Conservation (phyloP, 129 eudicot genomes). For the Tanacetum coccineum region DNA sequence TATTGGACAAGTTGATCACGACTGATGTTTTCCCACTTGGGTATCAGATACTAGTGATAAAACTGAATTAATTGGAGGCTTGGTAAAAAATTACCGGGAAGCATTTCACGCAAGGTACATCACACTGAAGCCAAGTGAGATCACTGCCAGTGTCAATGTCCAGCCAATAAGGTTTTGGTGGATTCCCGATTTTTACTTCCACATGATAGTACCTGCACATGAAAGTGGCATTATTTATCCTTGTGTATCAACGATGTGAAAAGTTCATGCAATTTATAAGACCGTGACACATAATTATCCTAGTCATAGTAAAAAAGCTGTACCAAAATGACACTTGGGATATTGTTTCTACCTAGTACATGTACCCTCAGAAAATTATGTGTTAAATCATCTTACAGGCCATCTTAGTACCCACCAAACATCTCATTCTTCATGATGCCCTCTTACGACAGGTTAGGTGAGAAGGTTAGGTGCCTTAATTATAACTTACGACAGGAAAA, state of each 20-base stretch:
- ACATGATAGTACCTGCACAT: conserved; percentile 63
- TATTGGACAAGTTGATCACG: too few relatives aligned
- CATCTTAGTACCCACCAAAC: too few relatives aligned
- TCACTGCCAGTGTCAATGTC: conserved; percentile 88
- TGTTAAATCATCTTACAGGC: too few relatives aligned
- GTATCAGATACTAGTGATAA: neutral
- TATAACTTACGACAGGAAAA: too few relatives aligned
- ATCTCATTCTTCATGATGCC: too few relatives aligned
- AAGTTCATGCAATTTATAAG: neutral
- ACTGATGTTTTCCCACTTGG: neutral
- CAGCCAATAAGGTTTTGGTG: conserved; percentile 61
- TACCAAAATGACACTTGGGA: too few relatives aligned
- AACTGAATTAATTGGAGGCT: neutral
- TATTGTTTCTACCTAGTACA: too few relatives aligned
- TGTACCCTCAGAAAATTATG: too few relatives aligned
- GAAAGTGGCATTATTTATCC: neutral
- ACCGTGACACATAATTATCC: neutral
- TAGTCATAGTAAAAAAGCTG: neutral
- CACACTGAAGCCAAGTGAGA: conserved; percentile 90
- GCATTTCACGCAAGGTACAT: conserved; percentile 66
- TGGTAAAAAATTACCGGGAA: conserved; percentile 35
- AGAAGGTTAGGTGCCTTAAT: too few relatives aligned
- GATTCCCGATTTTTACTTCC: conserved; percentile 52
- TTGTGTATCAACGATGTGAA: too few relatives aligned
- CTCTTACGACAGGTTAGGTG: too few relatives aligned